Evolutionary conservation across 2,329 filamentous ascomycete species (phyloP).

Genomic region (Arthrobotrys megalospora): DNA sequence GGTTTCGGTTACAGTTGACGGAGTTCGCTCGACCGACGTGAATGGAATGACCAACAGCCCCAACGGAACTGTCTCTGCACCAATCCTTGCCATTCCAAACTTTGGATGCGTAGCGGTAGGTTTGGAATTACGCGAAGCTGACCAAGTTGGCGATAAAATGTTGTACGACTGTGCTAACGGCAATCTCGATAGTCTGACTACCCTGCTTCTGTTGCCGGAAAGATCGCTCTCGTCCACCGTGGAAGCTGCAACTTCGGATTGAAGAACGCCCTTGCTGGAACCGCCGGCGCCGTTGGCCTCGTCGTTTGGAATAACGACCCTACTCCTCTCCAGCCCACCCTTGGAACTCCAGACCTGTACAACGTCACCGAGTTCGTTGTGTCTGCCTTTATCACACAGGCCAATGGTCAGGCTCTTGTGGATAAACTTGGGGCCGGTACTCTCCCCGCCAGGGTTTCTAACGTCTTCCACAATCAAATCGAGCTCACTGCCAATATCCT

Average conservation of each 20-base stretch:
- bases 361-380: constrained; percentile 64
- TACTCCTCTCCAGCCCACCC: constrained; percentile 31
- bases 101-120: constrained; percentile 71
- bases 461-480: constrained; percentile 70
- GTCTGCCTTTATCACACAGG: constrained; percentile 47
- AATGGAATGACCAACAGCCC: constrained; percentile 71
- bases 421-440: constrained; percentile 58
- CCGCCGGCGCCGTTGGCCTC: constrained; percentile 72
- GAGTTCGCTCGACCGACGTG: not conserved
- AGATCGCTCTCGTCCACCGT: constrained; percentile 75
- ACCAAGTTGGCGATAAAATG: not conserved
- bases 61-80: constrained; percentile 68
- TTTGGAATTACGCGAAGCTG: constrained; percentile 6
- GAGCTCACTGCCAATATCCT: constrained; percentile 73
- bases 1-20: constrained; percentile 30
- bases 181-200: constrained; percentile 69
- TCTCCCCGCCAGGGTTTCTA: constrained; percentile 67
- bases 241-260: constrained; percentile 74
- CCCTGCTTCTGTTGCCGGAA: constrained; percentile 71
- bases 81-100: constrained; percentile 70
- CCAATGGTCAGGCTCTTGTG: constrained; percentile 62
- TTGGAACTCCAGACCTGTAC: constrained; percentile 68
- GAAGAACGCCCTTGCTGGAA: constrained; percentile 74
- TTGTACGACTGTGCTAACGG: constrained; percentile 4
- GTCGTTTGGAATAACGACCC: constrained; percentile 61